phyloP scores from a whole-genome alignment of 2,329 filamentous ascomycete species.

The Trichoderma breve region DNA sequence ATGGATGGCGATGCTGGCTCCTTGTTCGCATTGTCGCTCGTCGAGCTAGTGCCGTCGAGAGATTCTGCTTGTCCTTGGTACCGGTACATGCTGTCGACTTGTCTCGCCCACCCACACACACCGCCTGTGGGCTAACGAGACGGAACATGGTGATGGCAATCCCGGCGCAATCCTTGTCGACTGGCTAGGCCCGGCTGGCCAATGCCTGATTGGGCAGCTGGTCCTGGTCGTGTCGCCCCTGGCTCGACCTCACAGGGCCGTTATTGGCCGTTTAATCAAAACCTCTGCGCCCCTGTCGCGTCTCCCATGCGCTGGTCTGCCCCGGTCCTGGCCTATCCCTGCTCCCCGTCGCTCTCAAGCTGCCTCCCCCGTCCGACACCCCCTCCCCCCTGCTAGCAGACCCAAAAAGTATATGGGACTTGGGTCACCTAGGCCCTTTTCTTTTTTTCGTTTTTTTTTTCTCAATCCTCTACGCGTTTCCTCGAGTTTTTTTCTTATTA shows the following conservation, averaged over 20 bases:
- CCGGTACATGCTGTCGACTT: background rate
- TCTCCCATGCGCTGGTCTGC: conserved; percentile 52
- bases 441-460: conserved; percentile 3
- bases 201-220: conserved; percentile 51
- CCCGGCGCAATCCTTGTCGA: conserved; percentile 40
- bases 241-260: conserved; percentile 35
- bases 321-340: conserved; percentile 20
- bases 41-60: background rate
- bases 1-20: background rate
- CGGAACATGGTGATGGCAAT: conserved; percentile 31
- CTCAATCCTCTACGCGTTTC: conserved; percentile 12
- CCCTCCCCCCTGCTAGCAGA: conserved; percentile 20
- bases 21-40: background rate
- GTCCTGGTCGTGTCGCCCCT: conserved; percentile 37
- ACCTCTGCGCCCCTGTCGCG: conserved; percentile 47
- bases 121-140: conserved; percentile 36
- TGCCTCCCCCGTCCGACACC: conserved; percentile 13
- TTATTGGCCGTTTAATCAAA: conserved; percentile 56
- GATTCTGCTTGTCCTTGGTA: background rate
- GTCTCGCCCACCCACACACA: conserved; percentile 28
- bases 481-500: background rate
- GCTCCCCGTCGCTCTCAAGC: conserved; percentile 22
- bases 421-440: conserved; percentile 20
- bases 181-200: conserved; percentile 47
- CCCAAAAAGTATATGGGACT: conserved; percentile 22